phyloP scores from a whole-genome alignment of 2,329 filamentous ascomycete genomes.

The Botryosphaeria dothidea region DNA sequence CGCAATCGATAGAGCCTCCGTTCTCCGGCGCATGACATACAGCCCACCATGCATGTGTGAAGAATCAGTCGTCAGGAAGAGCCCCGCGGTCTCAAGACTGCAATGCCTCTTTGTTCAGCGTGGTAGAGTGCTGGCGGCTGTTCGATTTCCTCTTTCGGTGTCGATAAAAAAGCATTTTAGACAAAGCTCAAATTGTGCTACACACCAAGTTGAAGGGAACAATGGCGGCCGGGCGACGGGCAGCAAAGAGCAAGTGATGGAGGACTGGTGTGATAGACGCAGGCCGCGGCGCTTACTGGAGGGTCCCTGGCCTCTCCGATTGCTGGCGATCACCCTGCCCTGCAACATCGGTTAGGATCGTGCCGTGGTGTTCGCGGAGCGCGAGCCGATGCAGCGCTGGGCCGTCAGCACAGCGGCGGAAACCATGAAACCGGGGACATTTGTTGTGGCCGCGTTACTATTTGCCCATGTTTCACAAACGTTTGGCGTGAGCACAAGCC shows the following conservation, averaged over 20 bases:
- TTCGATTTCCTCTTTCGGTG: background rate
- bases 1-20: too few species aligned
- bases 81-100: background rate
- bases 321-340: slow-evolving; percentile 1
- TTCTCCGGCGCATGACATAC: background rate
- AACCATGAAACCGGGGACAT: background rate
- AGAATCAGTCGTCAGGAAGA: background rate
- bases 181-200: background rate
- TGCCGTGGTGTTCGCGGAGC: slow-evolving; percentile 6
- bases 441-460: background rate
- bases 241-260: background rate
- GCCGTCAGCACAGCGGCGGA: background rate
- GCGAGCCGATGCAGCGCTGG: background rate
- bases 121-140: background rate
- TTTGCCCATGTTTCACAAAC: slow-evolving; percentile 6
- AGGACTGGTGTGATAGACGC: slow-evolving; percentile 13
- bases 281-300: slow-evolving; percentile 10
- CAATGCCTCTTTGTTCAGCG: too few species aligned
- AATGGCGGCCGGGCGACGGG: background rate
- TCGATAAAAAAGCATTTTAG: background rate
- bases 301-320: background rate
- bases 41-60: background rate
- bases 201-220: background rate
- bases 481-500: background rate
- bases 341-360: slow-evolving; percentile 3